Evolutionary conservation across 2,329 filamentous ascomycete genomes (phyloP).

Genomic region (Ophiognomonia clavigignenti-juglandacearum): DNA sequence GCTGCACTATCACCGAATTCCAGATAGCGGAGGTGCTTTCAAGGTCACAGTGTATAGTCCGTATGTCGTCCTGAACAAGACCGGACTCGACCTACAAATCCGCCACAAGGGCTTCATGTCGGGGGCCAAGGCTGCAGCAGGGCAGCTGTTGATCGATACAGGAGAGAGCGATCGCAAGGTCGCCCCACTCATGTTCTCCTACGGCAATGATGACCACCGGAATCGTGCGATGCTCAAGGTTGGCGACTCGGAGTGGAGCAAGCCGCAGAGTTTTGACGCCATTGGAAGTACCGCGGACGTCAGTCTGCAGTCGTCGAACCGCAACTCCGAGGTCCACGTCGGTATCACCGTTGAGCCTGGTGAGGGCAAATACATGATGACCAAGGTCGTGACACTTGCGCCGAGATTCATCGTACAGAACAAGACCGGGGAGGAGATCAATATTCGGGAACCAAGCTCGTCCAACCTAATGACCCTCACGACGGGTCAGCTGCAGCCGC

Average conservation of each 20-base stretch:
- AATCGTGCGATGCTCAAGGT: slow-evolving; percentile 87
- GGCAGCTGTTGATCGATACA: slow-evolving; percentile 52
- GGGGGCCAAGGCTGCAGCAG: slow-evolving; percentile 75
- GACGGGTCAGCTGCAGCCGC: slow-evolving; percentile 72
- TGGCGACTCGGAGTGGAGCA: slow-evolving; percentile 91
- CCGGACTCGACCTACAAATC: slow-evolving; percentile 81
- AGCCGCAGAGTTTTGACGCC: slow-evolving; percentile 95
- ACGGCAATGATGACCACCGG: slow-evolving; percentile 78
- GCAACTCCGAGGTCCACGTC: slow-evolving; percentile 78
- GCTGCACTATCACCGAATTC: slow-evolving; percentile 86
- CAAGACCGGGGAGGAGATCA: slow-evolving; percentile 81
- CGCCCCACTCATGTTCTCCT: slow-evolving; percentile 94
- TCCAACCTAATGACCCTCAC: slow-evolving; percentile 77
- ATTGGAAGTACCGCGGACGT: slow-evolving; percentile 92
- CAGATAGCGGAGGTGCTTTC: slow-evolving; percentile 91
- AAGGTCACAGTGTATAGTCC: slow-evolving; percentile 93
- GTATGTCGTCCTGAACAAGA: slow-evolving; percentile 93
- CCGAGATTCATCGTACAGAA: slow-evolving; percentile 94
- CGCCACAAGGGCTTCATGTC: slow-evolving; percentile 87
- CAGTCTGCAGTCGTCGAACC: slow-evolving; percentile 67
- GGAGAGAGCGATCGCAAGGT: slow-evolving; percentile 61
- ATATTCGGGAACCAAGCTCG: slow-evolving; percentile 87
- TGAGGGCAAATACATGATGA: slow-evolving; percentile 96
- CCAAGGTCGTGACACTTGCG: slow-evolving; percentile 88
- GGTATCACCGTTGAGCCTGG: slow-evolving; percentile 86